A percentile compares a stretch with the other conserved stretches of the same genome.
These are phyloP conservation scores for Xylaria longipes DNA, from an alignment of 495 filamentous ascomycete genomes.

Conservation along the genomic window DNA sequence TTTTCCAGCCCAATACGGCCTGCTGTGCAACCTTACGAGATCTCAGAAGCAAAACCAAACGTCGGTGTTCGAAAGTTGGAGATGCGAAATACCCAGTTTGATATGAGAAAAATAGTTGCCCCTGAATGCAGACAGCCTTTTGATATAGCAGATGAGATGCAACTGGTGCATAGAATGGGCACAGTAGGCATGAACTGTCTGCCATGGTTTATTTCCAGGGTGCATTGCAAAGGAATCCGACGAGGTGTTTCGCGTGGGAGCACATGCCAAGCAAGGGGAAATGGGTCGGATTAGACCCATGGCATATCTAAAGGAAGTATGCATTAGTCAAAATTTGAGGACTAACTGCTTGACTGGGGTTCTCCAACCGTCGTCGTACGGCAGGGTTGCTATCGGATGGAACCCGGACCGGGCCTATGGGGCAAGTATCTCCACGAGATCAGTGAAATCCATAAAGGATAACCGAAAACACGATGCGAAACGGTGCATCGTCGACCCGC, in stretches of 20 bases:
- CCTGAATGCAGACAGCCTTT: not conserved
- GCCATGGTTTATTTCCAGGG: not conserved
- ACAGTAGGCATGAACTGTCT: not conserved
- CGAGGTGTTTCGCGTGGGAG: constrained; percentile 1
- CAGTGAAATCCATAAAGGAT: not conserved
- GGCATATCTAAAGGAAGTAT: too few relatives aligned
- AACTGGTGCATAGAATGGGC: not conserved
- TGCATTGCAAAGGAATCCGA: not conserved
- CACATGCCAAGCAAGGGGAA: not conserved
- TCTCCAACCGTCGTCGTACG: constrained; percentile 6
- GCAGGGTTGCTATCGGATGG: not conserved
- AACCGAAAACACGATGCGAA: not conserved
- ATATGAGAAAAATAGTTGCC: not conserved
- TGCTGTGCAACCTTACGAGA: not conserved
- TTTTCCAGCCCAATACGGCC: not conserved
- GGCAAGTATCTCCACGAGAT: not conserved
- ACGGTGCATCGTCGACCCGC: not conserved
- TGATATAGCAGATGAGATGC: not conserved
- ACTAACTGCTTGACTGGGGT: not conserved
- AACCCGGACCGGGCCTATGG: not conserved
- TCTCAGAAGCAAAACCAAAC: constrained; percentile 6
- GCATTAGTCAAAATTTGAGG: not conserved
- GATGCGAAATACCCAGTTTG: not conserved
- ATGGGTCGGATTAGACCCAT: not conserved
- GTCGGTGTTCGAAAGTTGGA: not conserved